Conservation (phyloP, 306 rosid genomes). For the Albizia julibrissin region DNA sequence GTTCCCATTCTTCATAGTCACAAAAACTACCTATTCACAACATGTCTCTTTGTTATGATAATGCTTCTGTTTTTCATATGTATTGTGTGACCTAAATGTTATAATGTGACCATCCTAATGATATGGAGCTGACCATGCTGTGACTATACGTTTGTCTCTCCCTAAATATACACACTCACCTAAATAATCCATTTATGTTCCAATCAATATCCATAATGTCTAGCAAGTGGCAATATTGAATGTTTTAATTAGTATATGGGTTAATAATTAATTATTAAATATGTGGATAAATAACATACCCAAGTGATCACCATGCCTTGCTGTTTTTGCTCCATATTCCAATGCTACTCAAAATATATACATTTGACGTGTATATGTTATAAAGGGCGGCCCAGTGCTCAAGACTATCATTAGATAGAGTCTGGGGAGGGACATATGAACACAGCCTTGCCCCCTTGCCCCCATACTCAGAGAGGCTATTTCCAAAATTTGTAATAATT, state of each 20-base stretch:
- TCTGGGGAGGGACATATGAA: too few relatives aligned
- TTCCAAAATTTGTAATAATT: neutral
- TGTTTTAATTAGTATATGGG: neutral
- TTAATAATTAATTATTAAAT: neutral
- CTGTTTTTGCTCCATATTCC: conserved; percentile 27
- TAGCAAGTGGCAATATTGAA: conserved; percentile 9
- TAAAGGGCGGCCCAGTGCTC: too few relatives aligned
- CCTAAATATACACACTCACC: neutral
- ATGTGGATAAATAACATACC: neutral
- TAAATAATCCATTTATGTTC: conserved; percentile 9
- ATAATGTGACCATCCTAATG: conserved; percentile 28
- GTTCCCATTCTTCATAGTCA: conserved; percentile 37
- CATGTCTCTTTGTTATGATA: conserved; percentile 26
- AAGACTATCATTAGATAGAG: too few relatives aligned
- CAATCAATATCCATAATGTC: conserved; percentile 8
- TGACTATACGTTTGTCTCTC: neutral
- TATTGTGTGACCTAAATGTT: conserved; percentile 28
- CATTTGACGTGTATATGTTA: neutral
- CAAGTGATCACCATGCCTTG: neutral
- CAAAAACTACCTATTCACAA: conserved; percentile 26
- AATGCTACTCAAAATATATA: conserved; percentile 1
- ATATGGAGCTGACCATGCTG: conserved; percentile 16
- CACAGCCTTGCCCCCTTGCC: too few relatives aligned
- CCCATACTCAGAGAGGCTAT: too few relatives aligned
- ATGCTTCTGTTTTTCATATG: neutral